Conservation (phyloP, 2,329 filamentous ascomycete species). For the Anisogramma anomala region DNA sequence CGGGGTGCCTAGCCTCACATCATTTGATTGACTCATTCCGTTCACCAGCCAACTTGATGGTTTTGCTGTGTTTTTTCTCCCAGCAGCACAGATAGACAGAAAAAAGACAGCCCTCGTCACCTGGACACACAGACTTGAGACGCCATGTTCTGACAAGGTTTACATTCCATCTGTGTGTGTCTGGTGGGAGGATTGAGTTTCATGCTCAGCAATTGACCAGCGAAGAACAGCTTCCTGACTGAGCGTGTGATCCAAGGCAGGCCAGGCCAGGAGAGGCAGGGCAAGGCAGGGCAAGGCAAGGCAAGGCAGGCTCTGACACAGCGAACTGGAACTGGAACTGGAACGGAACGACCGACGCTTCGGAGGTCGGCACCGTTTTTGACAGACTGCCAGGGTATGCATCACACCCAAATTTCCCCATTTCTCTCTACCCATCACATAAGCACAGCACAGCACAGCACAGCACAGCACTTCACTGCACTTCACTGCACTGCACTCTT, state of each 20-base stretch:
- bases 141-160: conserved; percentile 12
- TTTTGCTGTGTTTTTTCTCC: background rate
- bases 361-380: background rate
- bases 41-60: conserved; percentile 3
- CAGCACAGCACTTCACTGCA: conserved; percentile 8
- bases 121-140: conserved; percentile 1
- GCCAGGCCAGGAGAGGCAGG: background rate
- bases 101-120: conserved; percentile 6
- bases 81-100: conserved; percentile 13
- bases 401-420: conserved; percentile 9
- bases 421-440: background rate
- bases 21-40: conserved; percentile 8
- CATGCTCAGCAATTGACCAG: conserved; percentile 7
- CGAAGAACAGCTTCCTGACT: no score
- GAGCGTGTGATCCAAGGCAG: conserved; percentile 2
- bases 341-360: background rate
- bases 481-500: background rate
- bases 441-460: background rate
- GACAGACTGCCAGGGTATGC: conserved; percentile 12
- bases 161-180: conserved; percentile 7
- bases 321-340: no score
- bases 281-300: no score
- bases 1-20: conserved; percentile 1
- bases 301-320: no score
- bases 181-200: conserved; percentile 14